Evolutionary conservation across 108 stramenopile species (phyloP).

Genomic region (Discostella stelligeroides): DNA sequence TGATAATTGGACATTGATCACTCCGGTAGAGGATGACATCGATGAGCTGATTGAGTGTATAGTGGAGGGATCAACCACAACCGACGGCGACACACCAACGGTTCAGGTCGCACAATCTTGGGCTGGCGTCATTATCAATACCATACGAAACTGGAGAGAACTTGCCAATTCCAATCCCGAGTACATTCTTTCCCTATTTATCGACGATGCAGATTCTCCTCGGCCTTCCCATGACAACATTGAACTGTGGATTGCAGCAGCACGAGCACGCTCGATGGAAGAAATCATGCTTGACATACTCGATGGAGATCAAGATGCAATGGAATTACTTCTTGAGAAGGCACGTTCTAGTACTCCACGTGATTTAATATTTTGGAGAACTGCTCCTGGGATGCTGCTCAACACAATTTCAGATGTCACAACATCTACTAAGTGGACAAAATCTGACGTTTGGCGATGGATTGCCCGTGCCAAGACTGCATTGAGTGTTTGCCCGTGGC

Average conservation of each 20-base stretch:
- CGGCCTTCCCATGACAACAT: constrained; percentile 36
- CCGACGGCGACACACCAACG: neutral
- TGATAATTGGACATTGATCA: constrained; percentile 61
- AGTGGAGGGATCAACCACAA: constrained; percentile 10
- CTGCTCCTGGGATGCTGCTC: constrained; percentile 44
- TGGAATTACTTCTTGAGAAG: constrained; percentile 53
- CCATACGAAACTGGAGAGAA: constrained; percentile 72
- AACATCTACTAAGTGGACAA: constrained; percentile 6
- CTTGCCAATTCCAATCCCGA: constrained; percentile 63
- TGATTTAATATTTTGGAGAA: constrained; percentile 70
- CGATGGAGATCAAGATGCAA: constrained; percentile 68
- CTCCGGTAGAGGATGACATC: constrained; percentile 69
- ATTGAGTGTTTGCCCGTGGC: constrained; percentile 15
- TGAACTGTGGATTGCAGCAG: constrained; percentile 67
- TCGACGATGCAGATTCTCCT: constrained; percentile 5
- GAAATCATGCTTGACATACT: constrained; percentile 88
- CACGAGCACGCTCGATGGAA: constrained; percentile 66
- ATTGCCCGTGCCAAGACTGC: constrained; percentile 27
- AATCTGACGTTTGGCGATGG: constrained; percentile 33
- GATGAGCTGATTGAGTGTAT: constrained; percentile 82
- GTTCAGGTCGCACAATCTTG: constrained; percentile 35
- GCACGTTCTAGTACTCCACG: constrained; percentile 71
- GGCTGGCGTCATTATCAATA: constrained; percentile 12
- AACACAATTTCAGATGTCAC: constrained; percentile 14
- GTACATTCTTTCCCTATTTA: constrained; percentile 15